Evolutionary conservation across 2,329 filamentous ascomycete genomes (phyloP), one percentile per base, ranked within the genome.

Genomic region (Hypoxylon sp.): DNA sequence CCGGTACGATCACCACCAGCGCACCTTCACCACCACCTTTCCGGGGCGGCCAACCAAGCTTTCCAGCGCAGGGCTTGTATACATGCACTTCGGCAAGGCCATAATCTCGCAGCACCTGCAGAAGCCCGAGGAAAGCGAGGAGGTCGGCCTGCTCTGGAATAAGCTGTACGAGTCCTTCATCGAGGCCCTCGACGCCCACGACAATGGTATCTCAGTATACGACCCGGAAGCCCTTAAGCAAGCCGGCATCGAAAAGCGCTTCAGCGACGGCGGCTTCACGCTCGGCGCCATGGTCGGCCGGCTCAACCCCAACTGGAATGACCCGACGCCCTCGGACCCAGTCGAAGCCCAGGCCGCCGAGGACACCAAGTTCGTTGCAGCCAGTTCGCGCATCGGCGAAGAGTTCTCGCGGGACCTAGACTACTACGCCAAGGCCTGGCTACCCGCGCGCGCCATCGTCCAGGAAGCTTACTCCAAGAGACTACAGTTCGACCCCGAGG

Each of bases 1-100:
- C 81, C 92, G 95, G 76, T 99, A 93, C 85, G 96, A 99, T 82
- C 96, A 99, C 84, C 96, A 99, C 87, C 96, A 99, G 86, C 94
- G 95, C 72, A 91, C 90, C 78, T 99, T 99, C 85, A 82, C 83
- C 66, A 91, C 92, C 63, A 94, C 91, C 51, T 99, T 99, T 83
- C 94, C 95, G 19, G 88, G 88, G 67, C 92, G 92, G 77, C 80
- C 82, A 59, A 99, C 96, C 71, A 98, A 97, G 86, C 91, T 99
- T 64, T 97, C 93, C 62, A 97, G 93, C 67, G 96, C 96, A 0
- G 96, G 96, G 1, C 87, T 99, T 22, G 94, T 99, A 35, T 99
- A 96, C 85, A 88, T 97, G 86, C 95, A 98, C 85, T 98, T 97
- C 80, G 96, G 96, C 74, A 91, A 90, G 75, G 87, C 90, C 64